A percentile compares a stretch with the other conserved stretches of the same genome.
Evolutionary conservation across 1,284 basidiomycete species (phyloP).

Genomic region (Pascua sp.): DNA sequence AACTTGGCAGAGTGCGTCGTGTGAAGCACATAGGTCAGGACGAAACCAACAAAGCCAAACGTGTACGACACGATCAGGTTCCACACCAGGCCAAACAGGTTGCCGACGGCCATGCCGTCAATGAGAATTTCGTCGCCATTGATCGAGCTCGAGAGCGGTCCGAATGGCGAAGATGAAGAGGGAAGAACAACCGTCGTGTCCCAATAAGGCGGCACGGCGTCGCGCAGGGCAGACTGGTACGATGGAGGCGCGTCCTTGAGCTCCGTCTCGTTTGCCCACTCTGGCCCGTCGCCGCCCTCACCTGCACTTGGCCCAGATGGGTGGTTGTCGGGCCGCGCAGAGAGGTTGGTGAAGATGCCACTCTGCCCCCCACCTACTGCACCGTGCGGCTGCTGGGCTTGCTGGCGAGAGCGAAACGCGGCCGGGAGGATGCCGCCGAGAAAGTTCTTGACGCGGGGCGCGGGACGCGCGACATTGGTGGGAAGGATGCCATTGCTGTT

Average conservation of each 20-base stretch:
- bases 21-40: constrained; percentile 87
- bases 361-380: constrained; percentile 70
- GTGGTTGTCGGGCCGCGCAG: constrained; percentile 72
- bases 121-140: constrained; percentile 56
- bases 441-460: constrained; percentile 57
- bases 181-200: constrained; percentile 86
- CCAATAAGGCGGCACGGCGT: constrained; percentile 94
- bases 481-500: constrained; percentile 77
- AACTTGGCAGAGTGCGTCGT: constrained; percentile 93
- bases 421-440: constrained; percentile 70
- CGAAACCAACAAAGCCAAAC: constrained; percentile 95
- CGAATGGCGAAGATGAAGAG: constrained; percentile 49
- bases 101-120: constrained; percentile 58
- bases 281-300: constrained; percentile 59
- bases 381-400: constrained; percentile 26
- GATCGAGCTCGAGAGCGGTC: constrained; percentile 48
- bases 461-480: constrained; percentile 51
- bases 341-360: constrained; percentile 93
- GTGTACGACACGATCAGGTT: constrained; percentile 79
- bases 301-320: constrained; percentile 41
- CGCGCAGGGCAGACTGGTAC: constrained; percentile 82
- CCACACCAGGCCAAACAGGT: constrained; percentile 51
- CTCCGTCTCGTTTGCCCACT: constrained; percentile 69
- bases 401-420: constrained; percentile 61
- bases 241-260: constrained; percentile 82